A percentile compares a stretch with the other conserved stretches of the same genome.
Evolutionary conservation across 495 filamentous ascomycete genomes (phyloP).

Genomic region (Trichoderma reesei): DNA sequence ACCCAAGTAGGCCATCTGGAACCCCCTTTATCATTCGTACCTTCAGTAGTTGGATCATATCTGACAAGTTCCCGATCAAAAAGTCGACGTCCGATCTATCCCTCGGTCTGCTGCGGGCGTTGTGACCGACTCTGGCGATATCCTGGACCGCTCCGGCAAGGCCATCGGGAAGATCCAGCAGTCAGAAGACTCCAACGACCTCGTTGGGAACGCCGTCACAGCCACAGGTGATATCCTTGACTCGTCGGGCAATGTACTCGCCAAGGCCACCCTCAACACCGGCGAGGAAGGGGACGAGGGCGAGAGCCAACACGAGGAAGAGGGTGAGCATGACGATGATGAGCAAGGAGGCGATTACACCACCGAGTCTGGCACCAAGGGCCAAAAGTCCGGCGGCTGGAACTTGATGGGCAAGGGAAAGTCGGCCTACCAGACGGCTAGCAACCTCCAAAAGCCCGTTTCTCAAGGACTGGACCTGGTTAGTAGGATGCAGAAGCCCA

Average conservation of each 20-base stretch:
- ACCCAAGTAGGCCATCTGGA: not conserved
- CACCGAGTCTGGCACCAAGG: not conserved
- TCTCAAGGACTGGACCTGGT: constrained; percentile 71
- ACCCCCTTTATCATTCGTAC: not conserved
- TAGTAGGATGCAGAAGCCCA: constrained; percentile 6
- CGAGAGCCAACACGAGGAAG: constrained; percentile 55
- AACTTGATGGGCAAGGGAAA: constrained; percentile 74
- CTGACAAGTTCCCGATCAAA: not conserved
- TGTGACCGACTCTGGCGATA: constrained; percentile 75
- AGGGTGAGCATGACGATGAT: constrained; percentile 70
- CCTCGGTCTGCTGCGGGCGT: constrained; percentile 5
- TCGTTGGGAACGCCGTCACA: constrained; percentile 72
- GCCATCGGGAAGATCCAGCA: constrained; percentile 68
- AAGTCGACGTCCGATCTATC: not conserved
- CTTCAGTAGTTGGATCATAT: not conserved
- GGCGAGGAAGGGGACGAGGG: constrained; percentile 52
- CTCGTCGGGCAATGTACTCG: constrained; percentile 67
- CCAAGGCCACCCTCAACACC: constrained; percentile 70
- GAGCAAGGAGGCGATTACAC: constrained; percentile 33
- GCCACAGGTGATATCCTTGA: constrained; percentile 73
- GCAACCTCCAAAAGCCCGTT: constrained; percentile 71
- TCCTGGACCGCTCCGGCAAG: constrained; percentile 61
- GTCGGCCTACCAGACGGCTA: constrained; percentile 73
- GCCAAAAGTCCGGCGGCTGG: constrained; percentile 20
- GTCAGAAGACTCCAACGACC: constrained; percentile 51